Conservation (phyloP, 2,329 filamentous ascomycete genomes). For the Aaosphaeria pasadenensis region DNA sequence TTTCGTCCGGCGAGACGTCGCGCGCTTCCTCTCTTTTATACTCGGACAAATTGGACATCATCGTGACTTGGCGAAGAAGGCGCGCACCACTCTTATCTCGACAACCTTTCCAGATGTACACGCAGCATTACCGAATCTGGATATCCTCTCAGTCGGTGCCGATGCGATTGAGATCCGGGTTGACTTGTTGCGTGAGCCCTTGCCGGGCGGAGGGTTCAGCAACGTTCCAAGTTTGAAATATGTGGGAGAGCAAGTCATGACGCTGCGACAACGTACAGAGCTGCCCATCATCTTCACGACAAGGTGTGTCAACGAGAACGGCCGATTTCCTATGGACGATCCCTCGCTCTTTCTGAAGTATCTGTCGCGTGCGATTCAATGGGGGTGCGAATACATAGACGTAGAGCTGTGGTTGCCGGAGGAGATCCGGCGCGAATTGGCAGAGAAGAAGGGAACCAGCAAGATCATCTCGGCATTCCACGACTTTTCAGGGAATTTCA, state of each 20-base stretch:
- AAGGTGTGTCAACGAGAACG: conserved; percentile 77
- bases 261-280: conserved; percentile 77
- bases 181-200: conserved; percentile 73
- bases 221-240: conserved; percentile 75
- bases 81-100: conserved; percentile 79
- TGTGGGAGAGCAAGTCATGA: conserved; percentile 82
- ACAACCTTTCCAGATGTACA: conserved; percentile 86
- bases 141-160: conserved; percentile 81
- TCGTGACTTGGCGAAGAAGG: conserved; percentile 72
- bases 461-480: conserved; percentile 91
- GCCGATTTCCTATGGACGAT: conserved; percentile 79
- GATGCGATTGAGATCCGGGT: conserved; percentile 84
- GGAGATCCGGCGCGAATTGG: conserved; percentile 65
- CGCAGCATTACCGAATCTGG: conserved; percentile 77
- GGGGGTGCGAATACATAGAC: conserved; percentile 87
- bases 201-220: conserved; percentile 59
- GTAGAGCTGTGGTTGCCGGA: conserved; percentile 86
- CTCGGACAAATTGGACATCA: conserved; percentile 78
- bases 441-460: conserved; percentile 70
- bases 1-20: conserved; percentile 71
- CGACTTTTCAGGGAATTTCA: conserved; percentile 81
- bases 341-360: conserved; percentile 74
- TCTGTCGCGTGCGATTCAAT: conserved; percentile 79
- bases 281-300: conserved; percentile 90
- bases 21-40: conserved; percentile 75